phyloP scores from a whole-genome alignment of 768 basidiomycete genomes.

The Naematelia aurantialba region DNA sequence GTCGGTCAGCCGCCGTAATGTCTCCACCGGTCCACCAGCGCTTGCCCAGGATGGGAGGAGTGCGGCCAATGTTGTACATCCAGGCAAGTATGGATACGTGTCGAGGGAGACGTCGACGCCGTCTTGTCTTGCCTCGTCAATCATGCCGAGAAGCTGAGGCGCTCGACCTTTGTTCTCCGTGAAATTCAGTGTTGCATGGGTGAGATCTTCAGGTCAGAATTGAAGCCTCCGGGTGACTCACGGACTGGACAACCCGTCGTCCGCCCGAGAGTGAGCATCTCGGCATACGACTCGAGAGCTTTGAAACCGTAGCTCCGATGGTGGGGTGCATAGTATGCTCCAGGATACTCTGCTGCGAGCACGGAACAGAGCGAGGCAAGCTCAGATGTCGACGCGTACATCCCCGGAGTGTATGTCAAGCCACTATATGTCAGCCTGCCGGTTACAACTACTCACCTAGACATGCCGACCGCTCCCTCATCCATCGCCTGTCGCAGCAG shows the following conservation, averaged over 20 bases:
- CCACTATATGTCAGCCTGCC: conserved; percentile 18
- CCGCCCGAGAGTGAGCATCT: conserved; percentile 42
- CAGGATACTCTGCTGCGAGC: conserved; percentile 32
- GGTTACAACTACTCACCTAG: conserved; percentile 25
- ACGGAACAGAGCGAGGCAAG: conserved; percentile 30
- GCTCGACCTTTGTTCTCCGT: conserved; percentile 42
- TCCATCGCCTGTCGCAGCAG: conserved; percentile 35
- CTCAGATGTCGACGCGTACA: conserved; percentile 47
- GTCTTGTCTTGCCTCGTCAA: conserved; percentile 25
- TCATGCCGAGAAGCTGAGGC: conserved; percentile 32
- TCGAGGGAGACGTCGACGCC: conserved; percentile 43
- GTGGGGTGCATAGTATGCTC: conserved; percentile 46
- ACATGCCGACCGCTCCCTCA: conserved; percentile 48
- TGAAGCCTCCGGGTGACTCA: conserved; percentile 11
- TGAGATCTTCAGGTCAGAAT: conserved; percentile 32
- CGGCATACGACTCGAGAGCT: conserved; percentile 38
- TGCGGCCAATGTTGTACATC: conserved; percentile 43
- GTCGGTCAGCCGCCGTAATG: conserved; percentile 34
- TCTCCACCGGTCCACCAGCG: conserved; percentile 36
- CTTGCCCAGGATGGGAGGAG: conserved; percentile 45
- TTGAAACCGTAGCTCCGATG: conserved; percentile 43
- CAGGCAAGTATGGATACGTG: conserved; percentile 47
- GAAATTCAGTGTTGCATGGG: conserved; percentile 49
- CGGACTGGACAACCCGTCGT: conserved; percentile 42
- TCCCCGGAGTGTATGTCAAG: conserved; percentile 48